Conservation (phyloP, 2,329 filamentous ascomycete species). For the Hirsutella thompsonii region DNA sequence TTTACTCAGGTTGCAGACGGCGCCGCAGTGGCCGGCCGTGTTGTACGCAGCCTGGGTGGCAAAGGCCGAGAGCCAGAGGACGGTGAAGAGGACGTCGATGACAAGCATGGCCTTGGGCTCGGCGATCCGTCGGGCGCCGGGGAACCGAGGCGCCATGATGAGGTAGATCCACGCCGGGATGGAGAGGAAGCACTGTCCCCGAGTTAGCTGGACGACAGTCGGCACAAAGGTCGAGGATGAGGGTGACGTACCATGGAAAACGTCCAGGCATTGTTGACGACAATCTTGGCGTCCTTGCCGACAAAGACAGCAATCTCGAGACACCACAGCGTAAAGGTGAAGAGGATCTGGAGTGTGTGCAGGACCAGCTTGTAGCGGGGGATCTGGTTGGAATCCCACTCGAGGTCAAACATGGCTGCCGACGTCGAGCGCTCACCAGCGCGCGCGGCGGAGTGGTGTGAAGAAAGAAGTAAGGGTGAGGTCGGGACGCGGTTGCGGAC, state of each 20-base stretch:
- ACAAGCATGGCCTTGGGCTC: slow-evolving; percentile 48
- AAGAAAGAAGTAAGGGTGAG: too few species aligned
- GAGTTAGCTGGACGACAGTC: slow-evolving; percentile 5
- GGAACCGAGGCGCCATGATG: slow-evolving; percentile 50
- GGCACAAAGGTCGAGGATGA: neutral
- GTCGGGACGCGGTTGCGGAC: too few species aligned
- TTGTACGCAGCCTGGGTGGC: slow-evolving; percentile 54
- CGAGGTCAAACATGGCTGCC: slow-evolving; percentile 30
- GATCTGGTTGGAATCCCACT: slow-evolving; percentile 40
- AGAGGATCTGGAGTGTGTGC: slow-evolving; percentile 40
- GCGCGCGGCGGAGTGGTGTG: neutral
- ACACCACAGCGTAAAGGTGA: slow-evolving; percentile 43
- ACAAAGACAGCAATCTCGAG: slow-evolving; percentile 48
- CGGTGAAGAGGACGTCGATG: slow-evolving; percentile 42
- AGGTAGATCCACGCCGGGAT: slow-evolving; percentile 53
- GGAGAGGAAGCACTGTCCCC: slow-evolving; percentile 46
- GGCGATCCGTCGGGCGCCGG: slow-evolving; percentile 46
- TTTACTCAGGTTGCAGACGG: slow-evolving; percentile 47
- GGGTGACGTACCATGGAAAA: slow-evolving; percentile 44
- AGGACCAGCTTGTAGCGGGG: slow-evolving; percentile 43
- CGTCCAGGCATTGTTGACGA: slow-evolving; percentile 48
- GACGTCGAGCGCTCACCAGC: neutral
- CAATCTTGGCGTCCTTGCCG: slow-evolving; percentile 32
- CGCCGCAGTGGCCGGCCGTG: slow-evolving; percentile 38
- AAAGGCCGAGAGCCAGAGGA: slow-evolving; percentile 57